Evolutionary conservation across 2,329 filamentous ascomycete genomes (phyloP).

Genomic region (Graphilbum fragrans): DNA sequence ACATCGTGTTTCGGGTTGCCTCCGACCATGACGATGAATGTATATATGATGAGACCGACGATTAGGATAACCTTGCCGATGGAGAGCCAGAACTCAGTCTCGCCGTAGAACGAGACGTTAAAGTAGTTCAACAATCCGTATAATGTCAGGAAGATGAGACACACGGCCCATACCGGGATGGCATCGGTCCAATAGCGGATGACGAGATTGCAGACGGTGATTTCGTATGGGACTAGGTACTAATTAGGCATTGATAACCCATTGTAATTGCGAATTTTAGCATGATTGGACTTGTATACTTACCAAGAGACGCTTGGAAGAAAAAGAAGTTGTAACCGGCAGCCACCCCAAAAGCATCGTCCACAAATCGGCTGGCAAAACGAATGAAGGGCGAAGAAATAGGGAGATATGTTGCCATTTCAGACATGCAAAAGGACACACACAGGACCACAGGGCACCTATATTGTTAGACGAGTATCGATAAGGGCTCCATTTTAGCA

Average conservation of each 20-base stretch:
- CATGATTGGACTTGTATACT: no score
- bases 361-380: conserved; percentile 33
- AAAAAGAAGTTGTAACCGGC: conserved; percentile 35
- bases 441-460: conserved; percentile 21
- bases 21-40: conserved; percentile 33
- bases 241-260: no score
- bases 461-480: no score
- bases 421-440: neutral
- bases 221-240: conserved; percentile 1
- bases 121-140: conserved; percentile 15
- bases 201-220: conserved; percentile 5
- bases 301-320: conserved; percentile 1
- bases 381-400: conserved; percentile 36
- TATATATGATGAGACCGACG: conserved; percentile 35
- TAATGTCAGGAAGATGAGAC: neutral
- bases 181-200: conserved; percentile 10
- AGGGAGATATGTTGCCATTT: conserved; percentile 46
- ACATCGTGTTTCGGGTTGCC: conserved; percentile 11
- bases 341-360: conserved; percentile 31
- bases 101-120: conserved; percentile 7
- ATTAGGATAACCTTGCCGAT: conserved; percentile 34
- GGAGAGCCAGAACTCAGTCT: conserved; percentile 8
- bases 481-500: no score
- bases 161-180: neutral
- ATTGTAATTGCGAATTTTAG: no score